Evolutionary conservation across 2,329 filamentous ascomycete genomes (phyloP), one percentile per base, ranked within the genome.

Genomic region (Xylaria sp.): DNA sequence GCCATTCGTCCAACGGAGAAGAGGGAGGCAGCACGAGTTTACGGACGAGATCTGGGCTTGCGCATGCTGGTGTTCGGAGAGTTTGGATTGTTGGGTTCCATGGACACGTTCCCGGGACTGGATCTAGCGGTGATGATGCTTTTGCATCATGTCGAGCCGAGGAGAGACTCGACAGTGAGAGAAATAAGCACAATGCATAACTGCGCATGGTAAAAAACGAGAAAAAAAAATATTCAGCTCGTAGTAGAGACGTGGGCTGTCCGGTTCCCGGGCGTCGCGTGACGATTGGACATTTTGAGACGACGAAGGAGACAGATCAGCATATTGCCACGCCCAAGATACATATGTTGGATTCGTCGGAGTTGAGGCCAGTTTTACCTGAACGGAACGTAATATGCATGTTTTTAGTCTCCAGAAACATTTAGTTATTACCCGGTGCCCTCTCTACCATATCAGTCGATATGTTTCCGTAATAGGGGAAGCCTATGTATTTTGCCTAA

Each of bases 401-500:
- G 43, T 57, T n/a, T 51, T 18, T n/a, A 52, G 51, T 20, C 20
- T 54, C 52, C 9, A 56, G 20, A 54, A 43, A 33, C n/a, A 15
- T 18, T 9, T 13, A 52, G 66, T 41, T 39, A 59, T 57, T 51
- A 62, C 41, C 51, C n/a, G 23, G 48, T 28, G 41, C 43, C 33
- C 54, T 41, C 55, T 54, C 46, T 31, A n/a, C 28, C n/a, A 51
- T 23, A n/a, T n/a, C n/a, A 43, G 31, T 8, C 15, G 54, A 51
- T 28, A 13, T 48, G 48, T 15, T 13, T 43, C 55, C 43, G 36
- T 36, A 23, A 7, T 56, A 43, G 33, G 51, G 51, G 59, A 48
- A 58, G 12, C 15, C 23, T 4, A 25, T 48, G 57, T 49, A 72
- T 72, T 71, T 64, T 72, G 70, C 66, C 70, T 71, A 72, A 72